Evolutionary conservation across 306 rosid species (phyloP).

Genomic region (Quillaja saponaria): DNA sequence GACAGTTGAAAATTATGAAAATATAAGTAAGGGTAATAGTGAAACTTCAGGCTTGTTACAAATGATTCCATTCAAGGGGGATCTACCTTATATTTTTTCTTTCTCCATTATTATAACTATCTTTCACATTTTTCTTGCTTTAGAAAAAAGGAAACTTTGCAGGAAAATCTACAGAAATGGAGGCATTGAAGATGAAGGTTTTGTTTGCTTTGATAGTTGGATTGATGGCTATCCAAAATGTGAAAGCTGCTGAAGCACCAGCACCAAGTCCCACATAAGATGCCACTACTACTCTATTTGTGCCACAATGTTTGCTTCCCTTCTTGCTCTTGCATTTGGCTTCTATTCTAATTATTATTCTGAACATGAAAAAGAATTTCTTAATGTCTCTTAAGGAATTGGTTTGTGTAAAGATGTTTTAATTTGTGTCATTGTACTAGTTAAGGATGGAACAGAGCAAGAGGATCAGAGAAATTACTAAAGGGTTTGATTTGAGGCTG

Average conservation of each 20-base stretch:
- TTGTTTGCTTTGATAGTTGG: slow-evolving; percentile 34
- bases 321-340: slow-evolving; percentile 43
- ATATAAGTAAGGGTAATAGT: too few species aligned
- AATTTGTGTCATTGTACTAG: too few species aligned
- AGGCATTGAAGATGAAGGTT: slow-evolving; percentile 39
- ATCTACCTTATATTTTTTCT: too few species aligned
- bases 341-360: slow-evolving; percentile 26
- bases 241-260: slow-evolving; percentile 51
- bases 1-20: too few species aligned
- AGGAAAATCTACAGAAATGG: slow-evolving; percentile 34
- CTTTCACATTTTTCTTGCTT: neutral
- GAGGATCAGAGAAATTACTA: too few species aligned
- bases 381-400: neutral
- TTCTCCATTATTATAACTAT: neutral
- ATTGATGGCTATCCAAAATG: slow-evolving; percentile 33
- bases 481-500: too few species aligned
- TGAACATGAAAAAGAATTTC: neutral
- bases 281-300: slow-evolving; percentile 33
- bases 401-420: neutral
- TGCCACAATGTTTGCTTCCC: slow-evolving; percentile 43
- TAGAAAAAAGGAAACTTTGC: neutral
- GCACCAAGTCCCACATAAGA: slow-evolving; percentile 57
- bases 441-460: too few species aligned
- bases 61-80: too few species aligned
- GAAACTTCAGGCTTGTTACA: too few species aligned